These are phyloP conservation scores for Ajuga chamaepitys DNA, from an alignment of 257 asterid species.

Conservation along the genomic window DNA sequence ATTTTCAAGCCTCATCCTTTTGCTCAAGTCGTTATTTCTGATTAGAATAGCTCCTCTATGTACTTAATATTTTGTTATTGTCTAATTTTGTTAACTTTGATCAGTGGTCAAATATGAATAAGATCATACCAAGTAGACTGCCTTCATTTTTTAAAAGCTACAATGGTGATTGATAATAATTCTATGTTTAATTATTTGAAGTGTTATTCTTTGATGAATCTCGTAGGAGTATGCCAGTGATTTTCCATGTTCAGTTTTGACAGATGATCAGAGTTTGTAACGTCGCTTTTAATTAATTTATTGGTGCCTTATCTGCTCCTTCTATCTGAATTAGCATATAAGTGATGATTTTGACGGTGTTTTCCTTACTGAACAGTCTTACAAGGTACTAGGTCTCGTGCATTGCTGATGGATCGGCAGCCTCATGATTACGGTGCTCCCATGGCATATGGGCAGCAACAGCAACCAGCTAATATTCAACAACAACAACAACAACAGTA, in stretches of 20 bases:
- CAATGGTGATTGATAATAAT: not conserved
- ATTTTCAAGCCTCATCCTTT: not conserved
- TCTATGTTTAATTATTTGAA: not conserved
- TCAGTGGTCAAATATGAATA: not conserved
- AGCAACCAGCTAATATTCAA: slow-evolving; percentile 44
- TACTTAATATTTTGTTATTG: not conserved
- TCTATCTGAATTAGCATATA: not conserved
- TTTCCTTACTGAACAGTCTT: not conserved
- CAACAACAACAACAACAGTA: slow-evolving; percentile 64
- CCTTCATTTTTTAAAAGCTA: not conserved
- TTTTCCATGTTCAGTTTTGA: too few relatives aligned
- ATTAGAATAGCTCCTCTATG: not conserved
- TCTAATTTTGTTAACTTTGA: not conserved
- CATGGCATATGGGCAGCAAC: slow-evolving; percentile 75
- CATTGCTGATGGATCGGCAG: slow-evolving; percentile 66
- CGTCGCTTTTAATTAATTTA: too few relatives aligned
- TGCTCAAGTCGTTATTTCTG: not conserved
- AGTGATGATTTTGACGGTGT: not conserved
- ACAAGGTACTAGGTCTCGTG: not conserved
- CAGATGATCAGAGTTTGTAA: too few relatives aligned
- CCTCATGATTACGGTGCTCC: slow-evolving; percentile 80
- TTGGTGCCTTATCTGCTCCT: too few relatives aligned
- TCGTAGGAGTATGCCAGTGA: too few relatives aligned
- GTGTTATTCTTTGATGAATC: not conserved
- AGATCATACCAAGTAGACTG: too few relatives aligned